A percentile compares a stretch with the other conserved stretches of the same genome.
phyloP scores from a whole-genome alignment of 192 early-diverging fungal genomes.

The Backusella westeae region DNA sequence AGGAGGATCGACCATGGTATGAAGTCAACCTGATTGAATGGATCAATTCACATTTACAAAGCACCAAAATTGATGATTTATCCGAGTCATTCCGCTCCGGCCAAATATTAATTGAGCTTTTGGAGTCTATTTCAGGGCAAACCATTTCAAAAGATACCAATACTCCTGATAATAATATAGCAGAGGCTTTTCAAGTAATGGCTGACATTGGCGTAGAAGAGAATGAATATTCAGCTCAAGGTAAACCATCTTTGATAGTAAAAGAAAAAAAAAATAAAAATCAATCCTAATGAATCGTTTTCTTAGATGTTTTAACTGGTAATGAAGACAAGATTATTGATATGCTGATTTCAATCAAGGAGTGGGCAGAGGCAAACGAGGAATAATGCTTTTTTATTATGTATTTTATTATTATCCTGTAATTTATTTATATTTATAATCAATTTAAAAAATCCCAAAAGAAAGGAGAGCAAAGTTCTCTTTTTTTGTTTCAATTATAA shows the following conservation, averaged over 20 bases:
- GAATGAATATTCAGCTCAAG: background rate
- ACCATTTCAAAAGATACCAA: background rate
- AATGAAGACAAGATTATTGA: constrained; percentile 10
- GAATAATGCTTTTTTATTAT: background rate
- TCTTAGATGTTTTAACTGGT: background rate
- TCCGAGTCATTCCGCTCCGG: background rate
- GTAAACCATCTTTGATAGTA: background rate
- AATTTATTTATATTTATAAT: no score
- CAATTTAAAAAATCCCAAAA: no score
- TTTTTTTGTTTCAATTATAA: no score
- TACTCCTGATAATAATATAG: background rate
- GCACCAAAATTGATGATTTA: background rate
- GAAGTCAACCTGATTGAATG: background rate
- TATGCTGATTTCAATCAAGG: background rate
- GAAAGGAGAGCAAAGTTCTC: no score
- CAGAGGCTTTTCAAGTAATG: background rate
- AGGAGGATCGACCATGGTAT: background rate
- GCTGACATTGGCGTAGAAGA: background rate
- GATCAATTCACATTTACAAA: background rate
- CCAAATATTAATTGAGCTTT: background rate
- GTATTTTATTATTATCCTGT: background rate
- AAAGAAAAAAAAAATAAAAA: no score
- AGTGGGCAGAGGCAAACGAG: background rate
- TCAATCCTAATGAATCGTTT: background rate
- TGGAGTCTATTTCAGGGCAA: background rate